phyloP scores from a whole-genome alignment of 2,329 filamentous ascomycete genomes.

The Arthrobotrys pseudoclavata region DNA sequence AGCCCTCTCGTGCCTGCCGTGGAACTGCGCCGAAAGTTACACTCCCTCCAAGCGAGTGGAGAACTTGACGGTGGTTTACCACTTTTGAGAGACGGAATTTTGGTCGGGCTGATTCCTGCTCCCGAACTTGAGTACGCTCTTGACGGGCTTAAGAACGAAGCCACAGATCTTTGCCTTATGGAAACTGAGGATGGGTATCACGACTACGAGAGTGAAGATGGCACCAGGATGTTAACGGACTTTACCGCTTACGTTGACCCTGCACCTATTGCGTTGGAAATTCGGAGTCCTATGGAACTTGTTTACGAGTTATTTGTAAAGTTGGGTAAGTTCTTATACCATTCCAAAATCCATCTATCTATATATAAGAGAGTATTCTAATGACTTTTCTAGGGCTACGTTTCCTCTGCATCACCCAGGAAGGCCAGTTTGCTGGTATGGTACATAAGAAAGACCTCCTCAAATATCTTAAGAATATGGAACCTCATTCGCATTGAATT shows the following conservation, averaged over 20 bases:
- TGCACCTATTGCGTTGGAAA: constrained; percentile 87
- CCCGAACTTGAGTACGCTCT: constrained; percentile 94
- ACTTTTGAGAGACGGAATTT: constrained; percentile 80
- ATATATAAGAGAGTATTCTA: constrained; percentile 6
- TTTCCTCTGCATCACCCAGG: constrained; percentile 88
- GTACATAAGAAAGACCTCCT: constrained; percentile 99
- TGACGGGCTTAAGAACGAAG: constrained; percentile 83
- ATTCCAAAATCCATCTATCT: not conserved
- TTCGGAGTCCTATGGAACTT: constrained; percentile 89
- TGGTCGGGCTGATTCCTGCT: constrained; percentile 92
- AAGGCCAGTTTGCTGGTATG: constrained; percentile 89
- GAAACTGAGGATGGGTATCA: constrained; percentile 70
- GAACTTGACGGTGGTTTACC: constrained; percentile 93
- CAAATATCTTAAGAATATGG: constrained; percentile 88
- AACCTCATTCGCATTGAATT: constrained; percentile 65
- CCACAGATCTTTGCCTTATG: constrained; percentile 84
- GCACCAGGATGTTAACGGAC: constrained; percentile 77
- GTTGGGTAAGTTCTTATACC: constrained; percentile 67
- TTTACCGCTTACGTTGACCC: constrained; percentile 94
- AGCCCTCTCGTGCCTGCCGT: constrained; percentile 83
- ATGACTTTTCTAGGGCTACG: constrained; percentile 73
- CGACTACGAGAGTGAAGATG: constrained; percentile 74
- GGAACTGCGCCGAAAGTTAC: constrained; percentile 83
- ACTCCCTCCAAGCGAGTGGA: constrained; percentile 83
- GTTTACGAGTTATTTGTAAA: constrained; percentile 98